These are phyloP conservation scores for Chrysochromulina parva DNA, from an alignment of 78 protist species.

Conservation along the genomic window DNA sequence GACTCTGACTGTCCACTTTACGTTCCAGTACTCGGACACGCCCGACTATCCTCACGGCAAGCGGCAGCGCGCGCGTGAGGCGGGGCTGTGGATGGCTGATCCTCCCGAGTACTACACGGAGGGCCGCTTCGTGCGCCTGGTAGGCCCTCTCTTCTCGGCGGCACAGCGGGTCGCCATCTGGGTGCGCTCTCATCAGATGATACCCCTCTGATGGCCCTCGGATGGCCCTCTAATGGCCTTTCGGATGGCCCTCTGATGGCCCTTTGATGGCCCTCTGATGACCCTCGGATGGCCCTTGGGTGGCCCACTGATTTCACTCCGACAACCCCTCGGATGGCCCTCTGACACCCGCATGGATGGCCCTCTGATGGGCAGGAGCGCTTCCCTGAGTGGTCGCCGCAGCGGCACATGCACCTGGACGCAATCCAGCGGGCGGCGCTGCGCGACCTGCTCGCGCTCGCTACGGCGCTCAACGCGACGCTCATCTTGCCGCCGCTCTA, in stretches of 20 bases:
- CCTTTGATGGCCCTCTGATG: no score
- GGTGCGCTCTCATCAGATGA: no score
- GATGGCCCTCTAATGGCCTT: no score
- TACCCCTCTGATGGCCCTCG: no score
- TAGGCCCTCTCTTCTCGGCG: not conserved
- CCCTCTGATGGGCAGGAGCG: no score
- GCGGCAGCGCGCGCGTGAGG: conserved; percentile 22
- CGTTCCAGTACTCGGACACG: conserved; percentile 25
- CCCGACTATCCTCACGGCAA: not conserved
- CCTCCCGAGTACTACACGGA: conserved; percentile 4
- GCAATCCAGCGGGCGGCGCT: not conserved
- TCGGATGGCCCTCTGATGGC: no score
- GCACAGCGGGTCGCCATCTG: not conserved
- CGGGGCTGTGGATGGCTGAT: not conserved
- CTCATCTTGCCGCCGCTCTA: not conserved
- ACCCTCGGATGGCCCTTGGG: no score
- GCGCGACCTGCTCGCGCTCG: not conserved
- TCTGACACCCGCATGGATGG: no score
- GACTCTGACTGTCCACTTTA: not conserved
- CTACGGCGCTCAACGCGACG: not conserved
- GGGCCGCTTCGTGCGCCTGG: not conserved
- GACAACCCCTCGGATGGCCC: no score
- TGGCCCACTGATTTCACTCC: no score
- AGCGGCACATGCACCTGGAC: conserved; percentile 11
- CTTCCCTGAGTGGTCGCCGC: conserved; percentile 10